Conservation (phyloP, 768 basidiomycete species). For the Mycena floridula region DNA sequence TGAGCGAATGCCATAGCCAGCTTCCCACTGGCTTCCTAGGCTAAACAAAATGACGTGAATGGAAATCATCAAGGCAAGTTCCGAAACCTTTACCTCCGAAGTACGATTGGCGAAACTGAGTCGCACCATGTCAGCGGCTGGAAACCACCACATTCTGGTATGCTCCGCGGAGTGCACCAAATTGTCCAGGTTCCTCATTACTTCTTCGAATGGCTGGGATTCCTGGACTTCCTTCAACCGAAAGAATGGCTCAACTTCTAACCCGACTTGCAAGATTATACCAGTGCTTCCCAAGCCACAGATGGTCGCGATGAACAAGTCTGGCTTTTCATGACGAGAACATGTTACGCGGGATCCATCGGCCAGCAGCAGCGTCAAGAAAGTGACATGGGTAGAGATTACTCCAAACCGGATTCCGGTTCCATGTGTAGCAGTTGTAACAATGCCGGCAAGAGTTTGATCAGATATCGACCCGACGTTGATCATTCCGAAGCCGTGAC, state of each 20-base stretch:
- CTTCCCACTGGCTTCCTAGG: slow-evolving; percentile 37
- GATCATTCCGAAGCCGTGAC: slow-evolving; percentile 73
- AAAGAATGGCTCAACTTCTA: slow-evolving; percentile 81
- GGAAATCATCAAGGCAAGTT: slow-evolving; percentile 5
- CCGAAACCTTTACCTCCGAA: slow-evolving; percentile 50
- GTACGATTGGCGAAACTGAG: slow-evolving; percentile 74
- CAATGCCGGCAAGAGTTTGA: slow-evolving; percentile 87
- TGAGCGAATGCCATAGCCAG: slow-evolving; percentile 66
- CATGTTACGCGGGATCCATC: slow-evolving; percentile 66
- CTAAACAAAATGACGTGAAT: slow-evolving; percentile 5
- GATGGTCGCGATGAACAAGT: slow-evolving; percentile 84
- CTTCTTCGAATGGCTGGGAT: slow-evolving; percentile 56
- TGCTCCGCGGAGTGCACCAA: slow-evolving; percentile 70
- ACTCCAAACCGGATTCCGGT: slow-evolving; percentile 76
- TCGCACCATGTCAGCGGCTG: slow-evolving; percentile 65
- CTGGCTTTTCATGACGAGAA: slow-evolving; percentile 53
- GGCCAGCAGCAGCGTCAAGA: slow-evolving; percentile 71
- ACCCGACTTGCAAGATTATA: slow-evolving; percentile 69
- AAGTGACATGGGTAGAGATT: slow-evolving; percentile 74
- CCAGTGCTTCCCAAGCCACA: slow-evolving; percentile 92
- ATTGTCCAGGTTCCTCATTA: slow-evolving; percentile 47
- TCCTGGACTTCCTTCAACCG: slow-evolving; percentile 69
- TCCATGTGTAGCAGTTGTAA: slow-evolving; percentile 95
- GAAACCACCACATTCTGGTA: slow-evolving; percentile 95
- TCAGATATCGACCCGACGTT: slow-evolving; percentile 96